A percentile compares a stretch with the other conserved stretches of the same genome.
These are phyloP conservation scores for Fraxinus sp. DNA, from an alignment of 305 asterid genomes.

Conservation along the genomic window DNA sequence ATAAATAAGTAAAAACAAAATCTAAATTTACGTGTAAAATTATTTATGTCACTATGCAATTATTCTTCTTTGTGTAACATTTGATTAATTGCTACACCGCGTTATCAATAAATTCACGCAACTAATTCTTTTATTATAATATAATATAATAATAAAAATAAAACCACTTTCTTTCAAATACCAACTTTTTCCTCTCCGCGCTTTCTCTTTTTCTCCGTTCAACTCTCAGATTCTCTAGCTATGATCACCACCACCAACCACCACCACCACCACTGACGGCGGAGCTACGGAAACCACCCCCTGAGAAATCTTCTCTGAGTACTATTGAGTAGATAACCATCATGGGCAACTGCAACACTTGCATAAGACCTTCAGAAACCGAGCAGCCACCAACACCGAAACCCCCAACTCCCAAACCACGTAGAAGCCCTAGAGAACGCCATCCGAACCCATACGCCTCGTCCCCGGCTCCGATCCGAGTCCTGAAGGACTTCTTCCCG, in stretches of 20 bases:
- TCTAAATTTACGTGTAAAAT: no score
- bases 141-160: not conserved
- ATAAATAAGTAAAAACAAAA: no score
- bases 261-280: slow-evolving; percentile 27
- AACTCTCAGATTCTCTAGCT: slow-evolving; percentile 15
- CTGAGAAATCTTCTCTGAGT: not conserved
- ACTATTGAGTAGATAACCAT: not conserved
- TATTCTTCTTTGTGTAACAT: not conserved
- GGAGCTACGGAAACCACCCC: slow-evolving; percentile 20
- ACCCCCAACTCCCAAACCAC: slow-evolving; percentile 34
- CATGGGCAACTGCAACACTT: slow-evolving; percentile 95
- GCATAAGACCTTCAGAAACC: slow-evolving; percentile 59
- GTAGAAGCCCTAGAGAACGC: slow-evolving; percentile 39
- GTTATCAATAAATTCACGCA: not conserved
- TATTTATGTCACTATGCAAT: no score
- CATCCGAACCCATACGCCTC: slow-evolving; percentile 64
- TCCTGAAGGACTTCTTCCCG: slow-evolving; percentile 67
- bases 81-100: not conserved
- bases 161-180: slow-evolving; percentile 33
- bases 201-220: slow-evolving; percentile 34
- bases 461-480: slow-evolving; percentile 63
- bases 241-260: slow-evolving; percentile 25
- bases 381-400: slow-evolving; percentile 34
- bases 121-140: not conserved
- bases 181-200: slow-evolving; percentile 40